phyloP scores from a whole-genome alignment of 2,329 filamentous ascomycete species.

The Penicillium sp. region DNA sequence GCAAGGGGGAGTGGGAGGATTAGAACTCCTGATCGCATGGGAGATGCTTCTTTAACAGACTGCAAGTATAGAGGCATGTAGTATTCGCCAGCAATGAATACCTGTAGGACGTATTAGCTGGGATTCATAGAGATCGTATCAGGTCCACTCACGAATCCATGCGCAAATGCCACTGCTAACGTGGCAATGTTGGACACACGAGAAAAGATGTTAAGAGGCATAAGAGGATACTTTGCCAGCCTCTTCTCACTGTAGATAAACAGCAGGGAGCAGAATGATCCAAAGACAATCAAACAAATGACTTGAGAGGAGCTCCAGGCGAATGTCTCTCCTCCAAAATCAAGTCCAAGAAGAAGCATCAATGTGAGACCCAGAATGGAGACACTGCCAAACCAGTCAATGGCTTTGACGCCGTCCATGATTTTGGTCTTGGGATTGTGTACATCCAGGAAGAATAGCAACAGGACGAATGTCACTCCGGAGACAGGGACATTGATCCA shows the following conservation, averaged over 20 bases:
- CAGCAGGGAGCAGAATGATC: conserved; percentile 53
- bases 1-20: conserved; percentile 65
- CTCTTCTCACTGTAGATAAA: conserved; percentile 69
- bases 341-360: conserved; percentile 60
- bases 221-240: conserved; percentile 70
- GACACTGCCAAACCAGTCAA: conserved; percentile 62
- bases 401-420: conserved; percentile 56
- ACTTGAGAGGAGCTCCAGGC: conserved; percentile 62
- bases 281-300: conserved; percentile 61
- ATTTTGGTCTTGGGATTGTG: conserved; percentile 61
- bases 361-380: conserved; percentile 59
- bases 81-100: conserved; percentile 70
- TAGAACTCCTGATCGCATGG: conserved; percentile 64
- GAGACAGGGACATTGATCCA: conserved; percentile 63
- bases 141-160: conserved; percentile 49
- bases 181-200: conserved; percentile 63
- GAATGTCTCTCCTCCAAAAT: conserved; percentile 61
- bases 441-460: conserved; percentile 61
- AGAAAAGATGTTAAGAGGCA: conserved; percentile 68
- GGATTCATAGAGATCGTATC: neutral
- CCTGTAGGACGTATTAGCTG: conserved; percentile 46
- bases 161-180: conserved; percentile 57
- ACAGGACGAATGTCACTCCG: conserved; percentile 55
- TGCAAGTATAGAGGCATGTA: conserved; percentile 79
- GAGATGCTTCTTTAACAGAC: conserved; percentile 65